Base-by-base conservation (phyloP, 2,329 filamentous ascomycete genomes). In the Sporothrix protearum region DNA sequence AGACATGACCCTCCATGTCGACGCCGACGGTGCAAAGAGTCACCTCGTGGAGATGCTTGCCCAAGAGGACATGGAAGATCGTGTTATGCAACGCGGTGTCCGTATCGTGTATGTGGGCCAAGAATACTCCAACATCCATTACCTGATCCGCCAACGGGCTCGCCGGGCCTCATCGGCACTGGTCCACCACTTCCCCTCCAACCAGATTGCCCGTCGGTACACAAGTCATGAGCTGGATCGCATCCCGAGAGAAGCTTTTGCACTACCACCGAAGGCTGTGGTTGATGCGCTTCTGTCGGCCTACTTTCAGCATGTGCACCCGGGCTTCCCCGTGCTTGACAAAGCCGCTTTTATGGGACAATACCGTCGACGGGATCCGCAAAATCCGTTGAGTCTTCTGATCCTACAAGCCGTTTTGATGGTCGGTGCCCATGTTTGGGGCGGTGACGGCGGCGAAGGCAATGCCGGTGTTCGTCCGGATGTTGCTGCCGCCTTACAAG, bases 251-350 rank as follows among this genome's bases (percentile, higher is more conserved):
- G 84, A 86, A 72, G 85, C 84, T 14, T 80, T 87, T 28, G 81
- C 83, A 42, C 77, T 86, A 6, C 85, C 84, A 0, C 80, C 83
- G n/a, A 82, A 82, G 71, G 76, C 79, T 8, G 76, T 86, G 19
- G 84, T 83, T 1, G 84, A 86, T 75, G 80, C 83, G 70, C 79
- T 87, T 12, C 80, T 88, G 4, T 77, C 81, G 8, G 83, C 85
- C 14, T 98, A 93, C 79, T 98, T 98, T 80, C 84, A 86, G 42
- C 90, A 97, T 76, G 91, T 97, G 47, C 95, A 98, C 77, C 94
- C 94, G 0, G 97, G 97, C 76, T 90, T 96, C 2, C 95, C 95
- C 0, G 93, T 97, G 2, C 83, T 98, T 69, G 94, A 96, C 81
- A 92, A 93, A 77, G 83, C 87, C 1, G 85, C 91, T 53, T 92